Base-by-base conservation (phyloP, 2,329 filamentous ascomycete genomes). In the Stagonosporopsis cucurbitacearum region DNA sequence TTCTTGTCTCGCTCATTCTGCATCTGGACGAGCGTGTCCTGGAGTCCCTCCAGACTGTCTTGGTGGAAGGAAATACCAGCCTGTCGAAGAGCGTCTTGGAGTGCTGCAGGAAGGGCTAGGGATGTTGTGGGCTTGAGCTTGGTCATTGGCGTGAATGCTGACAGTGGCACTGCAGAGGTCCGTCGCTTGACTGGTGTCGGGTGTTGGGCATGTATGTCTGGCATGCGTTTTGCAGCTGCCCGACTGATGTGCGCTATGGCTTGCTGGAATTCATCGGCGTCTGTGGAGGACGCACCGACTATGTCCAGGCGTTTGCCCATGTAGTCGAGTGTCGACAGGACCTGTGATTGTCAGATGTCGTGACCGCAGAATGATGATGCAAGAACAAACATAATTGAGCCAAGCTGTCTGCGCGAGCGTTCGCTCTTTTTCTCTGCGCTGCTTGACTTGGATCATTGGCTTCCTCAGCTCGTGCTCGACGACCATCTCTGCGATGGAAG, bases 401-500 rank as follows among this genome's bases (percentile, higher is more conserved):
- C 78, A 81, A 33, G 74, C 72, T 13, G 67, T 68, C 26, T 73
- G 71, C 32, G 77, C 72, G 36, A 69, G 66, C 17, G 59, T 62
- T 22, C 66, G 62, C 41, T 79, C 74, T 26, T 67, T 64, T 25
- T 75, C 71, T 22, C 71, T 72, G 9, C 73, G 66, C 20, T 75
- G 62, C 50, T 77, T 71, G 22, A 68, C 66, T 11, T 75, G 71
- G 6, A 85, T 74, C 1, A 88, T 84, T 0, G 88, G 88, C 56
- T 85, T 82, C 5, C 88, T 78, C 62, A 87, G 82, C 67, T 89
- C 86, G 63, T 88, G 84, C 61, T 90, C 86, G 1, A 87, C 81
- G 0, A 88, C 85, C 85, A 91, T 91, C 59, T 89, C 85, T 6
- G 87, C 84, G 2, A 91, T 86, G 0, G 88, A 85, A 0, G 88